Evolutionary conservation across 192 early-diverging fungal genomes (phyloP).

Genomic region (Phlyctochytrium planicorne): DNA sequence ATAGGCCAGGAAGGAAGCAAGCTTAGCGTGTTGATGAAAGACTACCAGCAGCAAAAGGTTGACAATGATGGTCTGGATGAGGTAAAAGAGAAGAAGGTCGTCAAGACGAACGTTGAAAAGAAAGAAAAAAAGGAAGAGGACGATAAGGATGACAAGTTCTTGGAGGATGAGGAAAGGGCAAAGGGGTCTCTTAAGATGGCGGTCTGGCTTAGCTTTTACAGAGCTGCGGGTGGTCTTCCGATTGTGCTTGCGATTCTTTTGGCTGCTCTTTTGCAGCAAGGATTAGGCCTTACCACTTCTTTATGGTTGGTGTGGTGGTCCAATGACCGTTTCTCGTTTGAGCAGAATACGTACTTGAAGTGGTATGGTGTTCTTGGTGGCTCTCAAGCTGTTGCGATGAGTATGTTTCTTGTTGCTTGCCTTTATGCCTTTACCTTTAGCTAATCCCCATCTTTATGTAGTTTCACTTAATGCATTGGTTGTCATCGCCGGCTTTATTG

Average conservation of each 20-base stretch:
- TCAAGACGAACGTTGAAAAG: slow-evolving; percentile 41
- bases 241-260: slow-evolving; percentile 10
- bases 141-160: slow-evolving; percentile 11
- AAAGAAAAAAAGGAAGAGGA: slow-evolving; percentile 16
- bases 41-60: slow-evolving; percentile 24
- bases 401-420: slow-evolving; percentile 49
- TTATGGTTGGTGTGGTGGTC: slow-evolving; percentile 32
- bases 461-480: slow-evolving; percentile 26
- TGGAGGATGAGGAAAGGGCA: slow-evolving; percentile 15
- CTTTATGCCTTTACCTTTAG: no score
- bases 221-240: slow-evolving; percentile 14
- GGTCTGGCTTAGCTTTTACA: slow-evolving; percentile 3
- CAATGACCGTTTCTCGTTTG: slow-evolving; percentile 5
- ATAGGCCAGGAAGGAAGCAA: slow-evolving; percentile 49
- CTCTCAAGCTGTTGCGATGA: slow-evolving; percentile 33
- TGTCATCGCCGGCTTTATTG: slow-evolving; percentile 26
- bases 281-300: slow-evolving; percentile 9
- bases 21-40: slow-evolving; percentile 39
- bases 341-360: slow-evolving; percentile 4
- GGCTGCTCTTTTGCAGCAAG: slow-evolving; percentile 5
- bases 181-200: slow-evolving; percentile 12
- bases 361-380: slow-evolving; percentile 20
- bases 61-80: slow-evolving; percentile 11
- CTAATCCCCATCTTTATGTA: slow-evolving; percentile 43
- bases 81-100: slow-evolving; percentile 48